Base-by-base conservation (phyloP, 345 rosid genomes). In the Aquilaria malaccensis region DNA sequence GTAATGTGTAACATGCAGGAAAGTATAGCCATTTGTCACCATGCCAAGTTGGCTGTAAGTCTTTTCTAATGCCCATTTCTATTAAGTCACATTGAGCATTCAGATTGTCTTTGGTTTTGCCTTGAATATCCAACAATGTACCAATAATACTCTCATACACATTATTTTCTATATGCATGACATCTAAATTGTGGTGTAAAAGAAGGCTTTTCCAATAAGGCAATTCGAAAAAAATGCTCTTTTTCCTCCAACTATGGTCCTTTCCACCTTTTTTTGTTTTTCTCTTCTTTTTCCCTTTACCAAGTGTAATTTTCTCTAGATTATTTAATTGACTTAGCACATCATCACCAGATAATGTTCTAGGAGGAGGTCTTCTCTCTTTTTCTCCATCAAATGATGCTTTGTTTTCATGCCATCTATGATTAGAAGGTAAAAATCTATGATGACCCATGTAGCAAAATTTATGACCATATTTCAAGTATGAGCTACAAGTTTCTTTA, bases 1-100 rank as follows among this genome's bases (percentile, higher is more conserved):
- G 41, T n/a, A 63, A 29, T 49, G 59, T 48, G 33, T 47, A 56
- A 29, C 32, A 51, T n/a, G 68, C 58, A 4, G n/a, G 9, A 10
- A 60, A 54, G 2, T 12, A 13, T 7, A 14, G 2, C 11, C 6
- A 9, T 12, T 52, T 52, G 13, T 52, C 9, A n/a, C 55, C 55
- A 11, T 52, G 2, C 14, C 13, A n/a, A 49, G 4, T 4, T 10
- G 52, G 49, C 3, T 52, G 29, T 11, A 52, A 9, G 3, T 11
- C 55, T 11, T 7, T 6, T 9, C 55, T 52, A 3, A 49, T 49
- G 12, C 14, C 14, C 52, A 49, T 49, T 11, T 4, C 7, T 49
- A 3, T 10, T 2, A 49, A 11, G 9, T 49, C 52, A 4, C 3
- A 9, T 13, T 5, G 30, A 52, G 22, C 9, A 2, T 52, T 52